Conservation (phyloP, 495 filamentous ascomycete genomes). For the Xylaria sp. region DNA sequence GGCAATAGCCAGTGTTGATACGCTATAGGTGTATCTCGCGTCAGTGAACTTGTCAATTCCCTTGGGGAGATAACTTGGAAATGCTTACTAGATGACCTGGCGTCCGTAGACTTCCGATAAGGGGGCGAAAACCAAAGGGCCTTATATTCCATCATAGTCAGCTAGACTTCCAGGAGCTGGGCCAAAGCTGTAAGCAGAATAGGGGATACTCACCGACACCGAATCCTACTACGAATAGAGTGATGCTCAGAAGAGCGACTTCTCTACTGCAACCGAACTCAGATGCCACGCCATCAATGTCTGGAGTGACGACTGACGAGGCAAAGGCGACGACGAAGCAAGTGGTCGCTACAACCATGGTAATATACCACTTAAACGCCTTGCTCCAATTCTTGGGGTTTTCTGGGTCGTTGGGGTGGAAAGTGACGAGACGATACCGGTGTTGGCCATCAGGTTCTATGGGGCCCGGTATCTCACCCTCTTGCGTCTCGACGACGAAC, state of each 20-base stretch:
- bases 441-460: conserved; percentile 58
- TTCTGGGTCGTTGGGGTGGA: conserved; percentile 67
- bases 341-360: conserved; percentile 68
- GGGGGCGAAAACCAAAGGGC: conserved; percentile 82
- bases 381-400: conserved; percentile 76
- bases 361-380: conserved; percentile 69
- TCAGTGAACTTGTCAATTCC: background rate
- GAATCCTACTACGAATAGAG: conserved; percentile 81
- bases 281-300: conserved; percentile 63
- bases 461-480: conserved; percentile 67
- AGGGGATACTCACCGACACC: conserved; percentile 61
- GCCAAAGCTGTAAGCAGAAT: background rate
- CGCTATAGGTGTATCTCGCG: conserved; percentile 28
- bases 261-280: conserved; percentile 70
- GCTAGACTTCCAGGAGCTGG: background rate
- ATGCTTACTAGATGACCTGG: conserved; percentile 63
- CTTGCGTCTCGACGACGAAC: conserved; percentile 65
- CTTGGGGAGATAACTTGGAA: too few relatives aligned
- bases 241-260: conserved; percentile 70
- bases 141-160: conserved; percentile 33
- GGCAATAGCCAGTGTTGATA: conserved; percentile 65
- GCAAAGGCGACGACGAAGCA: conserved; percentile 72
- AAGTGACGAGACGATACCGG: conserved; percentile 76
- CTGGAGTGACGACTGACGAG: conserved; percentile 72
- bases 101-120: conserved; percentile 76